Evolutionary conservation across 495 filamentous ascomycete species (phyloP).

Genomic region (Bathelium albidoporum): DNA sequence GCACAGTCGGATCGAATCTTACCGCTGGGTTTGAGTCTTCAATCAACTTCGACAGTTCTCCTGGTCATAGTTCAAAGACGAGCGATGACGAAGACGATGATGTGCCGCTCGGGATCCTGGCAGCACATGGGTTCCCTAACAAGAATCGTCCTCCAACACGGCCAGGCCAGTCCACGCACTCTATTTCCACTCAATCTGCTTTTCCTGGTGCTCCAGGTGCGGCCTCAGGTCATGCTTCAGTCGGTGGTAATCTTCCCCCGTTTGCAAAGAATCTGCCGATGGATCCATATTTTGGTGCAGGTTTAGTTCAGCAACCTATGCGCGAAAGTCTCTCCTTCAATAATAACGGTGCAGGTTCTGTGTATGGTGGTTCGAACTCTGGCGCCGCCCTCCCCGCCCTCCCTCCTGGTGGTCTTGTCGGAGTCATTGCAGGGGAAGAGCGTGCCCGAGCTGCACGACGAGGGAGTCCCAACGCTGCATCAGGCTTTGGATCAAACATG

Average conservation of each 20-base stretch:
- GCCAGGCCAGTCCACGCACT: constrained; percentile 36
- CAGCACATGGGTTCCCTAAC: constrained; percentile 85
- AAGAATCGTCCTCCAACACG: constrained; percentile 70
- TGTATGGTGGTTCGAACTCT: constrained; percentile 35
- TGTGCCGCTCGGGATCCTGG: constrained; percentile 70
- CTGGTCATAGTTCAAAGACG: constrained; percentile 18
- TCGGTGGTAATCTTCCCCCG: constrained; percentile 51
- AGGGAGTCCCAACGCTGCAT: constrained; percentile 58
- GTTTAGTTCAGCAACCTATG: constrained; percentile 61
- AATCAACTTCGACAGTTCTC: constrained; percentile 5
- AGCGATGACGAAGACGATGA: constrained; percentile 39
- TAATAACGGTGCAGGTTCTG: constrained; percentile 43
- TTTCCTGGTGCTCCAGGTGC: constrained; percentile 35
- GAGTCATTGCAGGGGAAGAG: constrained; percentile 84
- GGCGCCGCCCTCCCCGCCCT: constrained; percentile 10
- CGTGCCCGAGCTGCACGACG: constrained; percentile 63
- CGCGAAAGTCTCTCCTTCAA: constrained; percentile 69
- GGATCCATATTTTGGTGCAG: constrained; percentile 81
- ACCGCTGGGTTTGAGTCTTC: not conserved
- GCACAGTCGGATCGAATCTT: constrained; percentile 10
- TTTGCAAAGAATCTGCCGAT: constrained; percentile 81
- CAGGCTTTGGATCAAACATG: constrained; percentile 32
- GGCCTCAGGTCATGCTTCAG: constrained; percentile 33
- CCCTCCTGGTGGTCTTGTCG: constrained; percentile 66
- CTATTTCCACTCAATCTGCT: constrained; percentile 27